phyloP scores from a whole-genome alignment of 2,329 filamentous ascomycete species.

The Hypoxylon sp. region DNA sequence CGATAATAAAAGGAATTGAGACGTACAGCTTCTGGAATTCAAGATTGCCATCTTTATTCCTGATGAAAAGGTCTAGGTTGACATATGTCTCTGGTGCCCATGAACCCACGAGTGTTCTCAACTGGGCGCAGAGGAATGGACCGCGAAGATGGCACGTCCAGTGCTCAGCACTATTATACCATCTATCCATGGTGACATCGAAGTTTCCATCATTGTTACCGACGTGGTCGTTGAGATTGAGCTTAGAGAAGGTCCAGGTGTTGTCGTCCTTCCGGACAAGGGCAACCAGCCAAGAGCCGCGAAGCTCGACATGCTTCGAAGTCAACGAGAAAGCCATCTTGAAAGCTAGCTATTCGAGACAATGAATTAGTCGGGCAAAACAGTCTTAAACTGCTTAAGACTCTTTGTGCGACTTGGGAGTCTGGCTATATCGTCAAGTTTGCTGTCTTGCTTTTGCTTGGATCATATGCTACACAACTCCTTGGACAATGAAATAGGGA shows the following conservation, averaged over 20 bases:
- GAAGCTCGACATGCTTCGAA: constrained; percentile 39
- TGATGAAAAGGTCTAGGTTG: constrained; percentile 41
- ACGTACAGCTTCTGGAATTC: constrained; percentile 40
- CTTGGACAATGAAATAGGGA: constrained; percentile 3
- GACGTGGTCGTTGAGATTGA: constrained; percentile 42
- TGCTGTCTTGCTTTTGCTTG: constrained; percentile 11
- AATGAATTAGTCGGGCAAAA: constrained; percentile 15
- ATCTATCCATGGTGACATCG: constrained; percentile 33
- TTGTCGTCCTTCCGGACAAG: constrained; percentile 33
- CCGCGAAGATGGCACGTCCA: constrained; percentile 37
- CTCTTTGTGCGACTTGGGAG: background rate
- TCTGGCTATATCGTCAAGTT: constrained; percentile 10
- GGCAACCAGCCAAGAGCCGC: constrained; percentile 37
- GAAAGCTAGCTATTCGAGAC: constrained; percentile 9
- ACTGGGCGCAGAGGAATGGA: constrained; percentile 29
- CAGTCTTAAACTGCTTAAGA: background rate
- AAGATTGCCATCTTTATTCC: constrained; percentile 39
- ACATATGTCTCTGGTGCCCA: constrained; percentile 32
- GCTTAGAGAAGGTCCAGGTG: constrained; percentile 32
- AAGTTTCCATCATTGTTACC: constrained; percentile 39
- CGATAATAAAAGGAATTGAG: background rate
- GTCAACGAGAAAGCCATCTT: constrained; percentile 43
- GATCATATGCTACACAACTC: constrained; percentile 10
- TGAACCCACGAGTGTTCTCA: constrained; percentile 22
- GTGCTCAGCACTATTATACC: constrained; percentile 29